Percentiles rank a stretch among this genome's conserved stretches.
phyloP scores from a whole-genome alignment of 2,329 filamentous ascomycete species.

The Colletotrichum spaethianum region DNA sequence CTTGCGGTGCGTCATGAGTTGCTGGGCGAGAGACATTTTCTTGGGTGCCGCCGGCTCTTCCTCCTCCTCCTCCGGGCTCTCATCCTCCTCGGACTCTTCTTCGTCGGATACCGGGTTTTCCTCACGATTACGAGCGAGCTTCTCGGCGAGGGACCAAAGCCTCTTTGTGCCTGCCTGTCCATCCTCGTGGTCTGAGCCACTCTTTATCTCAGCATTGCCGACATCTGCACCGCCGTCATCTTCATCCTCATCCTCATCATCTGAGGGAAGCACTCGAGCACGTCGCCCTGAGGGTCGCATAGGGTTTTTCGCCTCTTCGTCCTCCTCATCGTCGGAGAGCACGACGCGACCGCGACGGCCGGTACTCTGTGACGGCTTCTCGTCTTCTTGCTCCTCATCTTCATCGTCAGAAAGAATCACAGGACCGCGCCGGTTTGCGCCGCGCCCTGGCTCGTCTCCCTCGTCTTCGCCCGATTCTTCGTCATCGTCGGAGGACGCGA shows the following conservation, averaged over 20 bases:
- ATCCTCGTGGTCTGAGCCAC: neutral
- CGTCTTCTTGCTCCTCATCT: slow-evolving; percentile 42
- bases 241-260: slow-evolving; percentile 36
- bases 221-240: slow-evolving; percentile 35
- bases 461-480: slow-evolving; percentile 47
- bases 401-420: slow-evolving; percentile 45
- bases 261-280: slow-evolving; percentile 19
- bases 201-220: neutral
- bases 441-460: slow-evolving; percentile 26
- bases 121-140: slow-evolving; percentile 26
- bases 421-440: neutral
- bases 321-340: slow-evolving; percentile 45
- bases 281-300: slow-evolving; percentile 9
- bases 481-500: slow-evolving; percentile 41
- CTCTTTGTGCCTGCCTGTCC: neutral
- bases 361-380: slow-evolving; percentile 8
- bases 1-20: slow-evolving; percentile 43
- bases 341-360: slow-evolving; percentile 42
- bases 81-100: slow-evolving; percentile 22
- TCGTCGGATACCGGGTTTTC: slow-evolving; percentile 32
- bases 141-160: slow-evolving; percentile 23
- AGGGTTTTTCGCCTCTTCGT: slow-evolving; percentile 9
- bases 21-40: slow-evolving; percentile 44
- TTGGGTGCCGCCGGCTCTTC: slow-evolving; percentile 35
- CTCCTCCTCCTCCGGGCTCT: slow-evolving; percentile 35